Base-by-base conservation (phyloP, 176 grass and related monocot species). In the Juncus effusus region DNA sequence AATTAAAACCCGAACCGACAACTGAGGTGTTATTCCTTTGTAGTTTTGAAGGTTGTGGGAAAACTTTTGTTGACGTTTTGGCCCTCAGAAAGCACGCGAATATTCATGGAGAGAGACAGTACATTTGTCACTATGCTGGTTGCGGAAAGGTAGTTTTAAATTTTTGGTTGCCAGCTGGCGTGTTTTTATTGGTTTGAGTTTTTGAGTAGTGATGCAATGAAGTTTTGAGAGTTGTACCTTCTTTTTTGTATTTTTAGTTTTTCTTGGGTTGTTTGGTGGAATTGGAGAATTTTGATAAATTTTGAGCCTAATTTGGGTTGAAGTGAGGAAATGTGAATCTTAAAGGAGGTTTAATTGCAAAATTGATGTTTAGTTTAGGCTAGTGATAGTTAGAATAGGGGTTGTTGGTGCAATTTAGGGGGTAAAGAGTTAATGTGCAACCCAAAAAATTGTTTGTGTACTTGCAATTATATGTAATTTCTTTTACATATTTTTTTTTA, bases 11-110 rank as follows among this genome's bases (percentile, higher is more conserved):
- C 6, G 79, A 90, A 53, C 84, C 84, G 0, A 82, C 81, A 38
- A 87, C 84, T 3, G 87, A 90, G 71, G 80, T 90, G 45, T 78
- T 96, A 57, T 96, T 87, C 65, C 87, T 96, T 63, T 96, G 91
- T 67, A 96, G 84, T 61, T 87, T 87, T 5, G 87, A 90, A 6
- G 73, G 72, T 44, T 90, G 87, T 2, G 91, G 91, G 35, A 96
- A 80, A 58, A 82, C 81, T 65, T 90, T 96, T 40, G 63, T 84
- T 36, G 87, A 96, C n/a, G 87, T 87, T 13, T 61, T 56, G 0
- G 81, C 79, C 1, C 76, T 90, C 6, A 80, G 76, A 59, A 90
- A 96, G 80, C 91, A 96, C 3, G 66, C 79, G 10, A 77, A 88
- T 45, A 76, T 83, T 51, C 91, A 96, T 36, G 77, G 77, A 7